Evolutionary conservation across 1,284 basidiomycete genomes (phyloP).

Genomic region (Pseudomicrostroma phylloplanum): DNA sequence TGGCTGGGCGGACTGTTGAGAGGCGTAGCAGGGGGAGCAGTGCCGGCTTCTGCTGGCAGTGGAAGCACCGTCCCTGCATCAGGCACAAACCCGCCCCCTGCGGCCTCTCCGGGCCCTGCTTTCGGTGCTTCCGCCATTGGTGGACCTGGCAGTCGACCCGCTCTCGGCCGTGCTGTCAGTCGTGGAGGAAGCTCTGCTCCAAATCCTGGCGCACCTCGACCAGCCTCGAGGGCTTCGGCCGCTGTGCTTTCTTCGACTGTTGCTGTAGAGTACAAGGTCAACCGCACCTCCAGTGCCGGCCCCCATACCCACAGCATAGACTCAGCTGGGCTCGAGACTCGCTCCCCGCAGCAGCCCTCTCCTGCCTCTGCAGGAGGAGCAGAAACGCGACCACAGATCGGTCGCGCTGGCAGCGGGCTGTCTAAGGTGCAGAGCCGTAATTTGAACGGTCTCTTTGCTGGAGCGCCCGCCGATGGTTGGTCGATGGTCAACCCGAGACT

Average conservation of each 20-base stretch:
- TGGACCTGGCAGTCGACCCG: too few relatives aligned
- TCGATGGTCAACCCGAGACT: not conserved
- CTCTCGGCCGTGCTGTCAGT: too few relatives aligned
- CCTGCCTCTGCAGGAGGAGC: not conserved
- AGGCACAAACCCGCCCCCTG: not conserved
- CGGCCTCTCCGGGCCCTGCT: not conserved
- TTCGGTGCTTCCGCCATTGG: too few relatives aligned
- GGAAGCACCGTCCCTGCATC: slow-evolving; percentile 7
- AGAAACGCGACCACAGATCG: slow-evolving; percentile 23
- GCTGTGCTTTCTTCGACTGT: slow-evolving; percentile 28
- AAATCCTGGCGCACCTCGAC: not conserved
- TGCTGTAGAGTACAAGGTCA: slow-evolving; percentile 39
- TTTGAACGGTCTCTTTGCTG: slow-evolving; percentile 26
- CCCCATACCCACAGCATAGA: too few relatives aligned
- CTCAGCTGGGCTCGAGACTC: too few relatives aligned
- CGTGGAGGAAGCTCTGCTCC: not conserved
- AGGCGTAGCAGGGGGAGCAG: slow-evolving; percentile 10
- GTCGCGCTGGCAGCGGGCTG: slow-evolving; percentile 16
- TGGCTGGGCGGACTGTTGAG: slow-evolving; percentile 36
- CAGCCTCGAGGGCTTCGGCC: slow-evolving; percentile 21
- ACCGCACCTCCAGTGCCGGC: too few relatives aligned
- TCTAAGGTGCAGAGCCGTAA: slow-evolving; percentile 1
- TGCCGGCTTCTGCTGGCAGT: slow-evolving; percentile 11
- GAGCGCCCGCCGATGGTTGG: slow-evolving; percentile 14
- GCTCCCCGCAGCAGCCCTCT: too few relatives aligned